Base-by-base conservation (phyloP, 176 grass and related monocot genomes). In the Saccharum officinarum region DNA sequence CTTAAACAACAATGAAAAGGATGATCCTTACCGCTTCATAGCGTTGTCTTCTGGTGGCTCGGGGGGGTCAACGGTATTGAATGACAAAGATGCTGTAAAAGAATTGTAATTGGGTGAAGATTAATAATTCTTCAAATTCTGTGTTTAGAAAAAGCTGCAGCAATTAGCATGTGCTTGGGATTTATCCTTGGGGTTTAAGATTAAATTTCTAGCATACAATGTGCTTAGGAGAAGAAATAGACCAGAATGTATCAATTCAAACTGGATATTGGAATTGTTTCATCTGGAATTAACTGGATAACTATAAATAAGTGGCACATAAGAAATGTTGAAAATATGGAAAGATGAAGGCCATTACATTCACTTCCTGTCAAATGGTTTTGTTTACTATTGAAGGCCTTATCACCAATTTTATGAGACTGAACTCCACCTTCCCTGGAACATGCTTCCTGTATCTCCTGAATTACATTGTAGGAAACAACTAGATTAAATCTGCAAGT, bases 41-140 rank as follows among this genome's bases (percentile, higher is more conserved):
- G 22, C 28, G 37, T n/a, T 81, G 25, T 44, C 66, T 69, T 73
- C 64, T 67, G 81, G 45, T 82, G 54, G 55, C 20, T 73, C 67
- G 17, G 49, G 47, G 71, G 60, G 34, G 8, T 77, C 57, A 38
- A 77, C 3, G 0, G 11, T 67, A 73, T 76, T 25, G 80, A 22
- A 80, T 62, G 41, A 71, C 40, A 36, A 31, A 44, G 68, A 79
- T n/a, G 82, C 86, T 92, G 83, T 26, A 78, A 92, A 75, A 14
- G 49, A 62, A 67, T 82, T 57, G n/a, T 13, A 30, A 82, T 41
- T 78, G 41, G 57, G 71, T 5, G 47, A 57, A 63, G 12, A 84
- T 70, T 87, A 69, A 52, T 52, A 18, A 52, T 64, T 36, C 30
- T 63, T 71, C 13, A 36, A 88, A 71, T 22, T 42, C 1, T 2